Evolutionary conservation across 164 flowering plant species (phyloP).

Genomic region (Chimonanthus salicifolius): DNA sequence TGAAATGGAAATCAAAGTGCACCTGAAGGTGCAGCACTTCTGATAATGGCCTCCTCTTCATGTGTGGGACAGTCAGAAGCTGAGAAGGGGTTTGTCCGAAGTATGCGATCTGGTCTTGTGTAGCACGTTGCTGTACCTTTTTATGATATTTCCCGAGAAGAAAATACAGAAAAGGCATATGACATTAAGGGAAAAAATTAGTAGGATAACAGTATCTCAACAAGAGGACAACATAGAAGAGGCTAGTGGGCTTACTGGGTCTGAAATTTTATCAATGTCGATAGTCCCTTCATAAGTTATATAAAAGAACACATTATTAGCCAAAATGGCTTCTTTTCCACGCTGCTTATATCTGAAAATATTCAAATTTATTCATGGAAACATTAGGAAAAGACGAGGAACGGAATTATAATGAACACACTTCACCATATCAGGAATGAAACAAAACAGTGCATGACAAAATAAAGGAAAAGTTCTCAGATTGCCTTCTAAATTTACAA

Average conservation of each 20-base stretch:
- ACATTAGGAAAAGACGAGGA: neutral
- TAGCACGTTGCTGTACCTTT: constrained; percentile 86
- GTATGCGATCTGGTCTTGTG: constrained; percentile 97
- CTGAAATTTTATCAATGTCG: constrained; percentile 88
- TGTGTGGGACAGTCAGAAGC: constrained; percentile 80
- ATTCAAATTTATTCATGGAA: constrained; percentile 8
- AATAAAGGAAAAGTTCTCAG: neutral
- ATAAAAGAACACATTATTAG: constrained; percentile 95
- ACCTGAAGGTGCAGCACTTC: constrained; percentile 97
- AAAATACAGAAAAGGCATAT: constrained; percentile 8
- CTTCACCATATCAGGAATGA: neutral
- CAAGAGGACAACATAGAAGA: neutral
- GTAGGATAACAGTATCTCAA: neutral
- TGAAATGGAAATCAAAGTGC: neutral
- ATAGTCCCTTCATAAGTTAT: constrained; percentile 96
- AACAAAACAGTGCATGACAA: neutral
- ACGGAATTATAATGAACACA: neutral
- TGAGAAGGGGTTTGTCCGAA: constrained; percentile 99
- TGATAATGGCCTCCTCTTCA: constrained; percentile 65
- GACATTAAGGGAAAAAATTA: constrained; percentile 2
- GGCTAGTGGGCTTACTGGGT: constrained; percentile 58
- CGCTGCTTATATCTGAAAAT: constrained; percentile 84
- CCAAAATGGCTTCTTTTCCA: constrained; percentile 86
- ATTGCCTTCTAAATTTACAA: neutral
- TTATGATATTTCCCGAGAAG: constrained; percentile 4